Evolutionary conservation across 768 basidiomycete species (phyloP), one percentile per base, ranked within the genome.

Genomic region (Tylopilus vinaceipallidus): DNA sequence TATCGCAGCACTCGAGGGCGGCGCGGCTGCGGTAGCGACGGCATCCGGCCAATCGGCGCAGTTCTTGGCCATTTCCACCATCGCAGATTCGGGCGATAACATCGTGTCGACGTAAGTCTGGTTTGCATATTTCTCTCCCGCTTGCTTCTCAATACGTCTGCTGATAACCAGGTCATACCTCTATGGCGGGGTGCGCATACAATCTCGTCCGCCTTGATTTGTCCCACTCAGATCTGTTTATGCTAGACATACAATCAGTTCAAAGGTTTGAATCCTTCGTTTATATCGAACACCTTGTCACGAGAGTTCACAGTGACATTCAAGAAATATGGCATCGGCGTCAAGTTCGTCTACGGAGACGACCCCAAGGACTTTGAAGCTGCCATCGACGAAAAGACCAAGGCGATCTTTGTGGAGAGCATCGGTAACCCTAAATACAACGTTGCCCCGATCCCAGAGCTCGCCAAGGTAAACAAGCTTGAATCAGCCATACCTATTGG

Each of bases 351-450:
- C 35, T 49, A 69, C 0, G 68, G 69, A 7, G 71, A 75, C 29
- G 72, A 77, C 26, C 74, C 80, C 1, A 73, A 68, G 6, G 73
- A 66, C 2, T 81, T 81, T 49, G 70, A 65, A 3, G 73, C 73
- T 0, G 81, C 73, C 4, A 86, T 85, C 42, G 81, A 85, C 55
- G 75, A 75, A 14, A 79, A 75, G 7, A 85, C 84, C 17, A 84
- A 78, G 54, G 79, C 75, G 0, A 70, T 84, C 19, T 83, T 67
- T 58, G 73, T 83, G 7, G 84, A 86, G 64, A 74, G 69, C 39
- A 84, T 86, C 41, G 76, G 82, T 2, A 85, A 85, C 60, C 83
- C 84, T 0, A 78, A 78, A 52, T 82, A 75, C 58, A 75, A 79
- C 42, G 71, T 86, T 26, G 67, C 75, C 0, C 72, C 76, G n/a